These are phyloP conservation scores for Protomyces macrosporus DNA, from an alignment of 1,139 yeast genomes.

Conservation along the genomic window DNA sequence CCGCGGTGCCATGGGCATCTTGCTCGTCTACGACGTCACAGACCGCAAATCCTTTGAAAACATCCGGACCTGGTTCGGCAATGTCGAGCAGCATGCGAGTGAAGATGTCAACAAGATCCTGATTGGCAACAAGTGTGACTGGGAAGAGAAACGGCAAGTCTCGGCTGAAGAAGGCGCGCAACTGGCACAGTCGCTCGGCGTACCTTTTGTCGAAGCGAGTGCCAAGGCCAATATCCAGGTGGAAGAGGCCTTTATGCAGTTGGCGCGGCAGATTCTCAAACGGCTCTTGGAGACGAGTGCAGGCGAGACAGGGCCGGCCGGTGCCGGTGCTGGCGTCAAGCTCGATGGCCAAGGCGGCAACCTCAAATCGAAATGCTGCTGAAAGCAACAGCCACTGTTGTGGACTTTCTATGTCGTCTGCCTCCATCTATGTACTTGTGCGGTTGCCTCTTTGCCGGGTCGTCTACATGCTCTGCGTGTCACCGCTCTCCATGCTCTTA, in stretches of 20 bases:
- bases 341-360: slow-evolving; percentile 4
- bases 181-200: slow-evolving; percentile 77
- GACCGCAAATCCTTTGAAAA: slow-evolving; percentile 89
- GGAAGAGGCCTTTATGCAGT: slow-evolving; percentile 81
- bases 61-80: slow-evolving; percentile 83
- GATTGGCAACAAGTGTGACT: slow-evolving; percentile 94
- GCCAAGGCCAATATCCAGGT: slow-evolving; percentile 93
- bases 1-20: slow-evolving; percentile 98
- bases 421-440: no score
- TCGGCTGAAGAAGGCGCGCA: slow-evolving; percentile 83
- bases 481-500: no score
- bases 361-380: slow-evolving; percentile 18
- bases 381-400: neutral
- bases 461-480: no score
- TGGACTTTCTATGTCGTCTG: neutral
- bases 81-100: slow-evolving; percentile 92
- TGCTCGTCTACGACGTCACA: slow-evolving; percentile 90
- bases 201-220: slow-evolving; percentile 91
- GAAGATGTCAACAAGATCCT: slow-evolving; percentile 90
- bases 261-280: slow-evolving; percentile 51
- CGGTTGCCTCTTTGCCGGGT: no score
- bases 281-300: slow-evolving; percentile 19
- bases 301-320: neutral
- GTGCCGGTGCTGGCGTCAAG: slow-evolving; percentile 9
- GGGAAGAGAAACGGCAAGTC: slow-evolving; percentile 64